Conservation (phyloP, 805 yeast species). For the Myxozyma kluyveri region DNA sequence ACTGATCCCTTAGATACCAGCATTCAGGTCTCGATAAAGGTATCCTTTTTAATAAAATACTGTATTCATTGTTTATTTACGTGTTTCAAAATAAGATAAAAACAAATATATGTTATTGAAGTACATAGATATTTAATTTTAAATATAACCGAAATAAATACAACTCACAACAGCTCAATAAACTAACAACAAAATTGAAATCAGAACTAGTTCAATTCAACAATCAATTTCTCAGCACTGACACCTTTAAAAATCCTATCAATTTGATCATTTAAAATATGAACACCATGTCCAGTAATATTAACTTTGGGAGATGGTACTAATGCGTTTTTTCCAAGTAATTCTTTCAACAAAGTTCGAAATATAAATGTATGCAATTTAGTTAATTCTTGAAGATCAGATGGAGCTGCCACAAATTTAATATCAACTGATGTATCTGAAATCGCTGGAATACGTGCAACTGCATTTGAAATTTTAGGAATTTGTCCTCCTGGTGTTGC, state of each 20-base stretch:
- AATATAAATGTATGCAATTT: neutral
- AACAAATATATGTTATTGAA: neutral
- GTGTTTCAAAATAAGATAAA: neutral
- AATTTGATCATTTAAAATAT: conserved; percentile 27
- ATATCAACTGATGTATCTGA: neutral
- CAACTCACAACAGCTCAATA: no score
- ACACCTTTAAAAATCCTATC: conserved; percentile 29
- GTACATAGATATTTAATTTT: neutral
- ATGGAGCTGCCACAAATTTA: conserved; percentile 1
- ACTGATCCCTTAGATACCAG: no score
- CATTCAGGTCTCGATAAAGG: no score
- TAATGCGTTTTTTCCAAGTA: conserved; percentile 4
- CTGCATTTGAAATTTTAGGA: neutral
- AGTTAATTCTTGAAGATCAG: neutral
- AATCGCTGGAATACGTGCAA: neutral
- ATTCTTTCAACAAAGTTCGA: neutral
- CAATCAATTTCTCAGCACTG: conserved; percentile 32
- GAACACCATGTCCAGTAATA: conserved; percentile 32
- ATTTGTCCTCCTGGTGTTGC: neutral
- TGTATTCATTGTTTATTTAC: conserved; percentile 9
- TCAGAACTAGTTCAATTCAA: conserved; percentile 6
- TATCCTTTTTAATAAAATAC: no score
- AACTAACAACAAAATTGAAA: neutral
- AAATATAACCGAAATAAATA: no score
- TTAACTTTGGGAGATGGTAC: conserved; percentile 5